These are phyloP conservation scores for Penicillium fimorum DNA, from an alignment of 495 filamentous ascomycete genomes.

Conservation along the genomic window DNA sequence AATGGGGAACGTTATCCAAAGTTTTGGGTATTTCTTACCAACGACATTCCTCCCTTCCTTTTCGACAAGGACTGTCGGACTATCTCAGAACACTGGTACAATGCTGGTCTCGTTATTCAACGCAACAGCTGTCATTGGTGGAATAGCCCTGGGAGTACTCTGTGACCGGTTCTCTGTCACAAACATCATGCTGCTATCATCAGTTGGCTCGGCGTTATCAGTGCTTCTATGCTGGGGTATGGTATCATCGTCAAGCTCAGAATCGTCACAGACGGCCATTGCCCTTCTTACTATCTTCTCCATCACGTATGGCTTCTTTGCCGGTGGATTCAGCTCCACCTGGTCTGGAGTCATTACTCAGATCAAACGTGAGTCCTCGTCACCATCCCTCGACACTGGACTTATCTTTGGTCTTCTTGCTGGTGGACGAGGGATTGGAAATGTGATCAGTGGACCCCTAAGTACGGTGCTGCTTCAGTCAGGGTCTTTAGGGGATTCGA, in stretches of 20 bases:
- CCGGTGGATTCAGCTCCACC: constrained; percentile 58
- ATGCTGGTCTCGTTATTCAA: constrained; percentile 58
- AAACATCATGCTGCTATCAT: constrained; percentile 57
- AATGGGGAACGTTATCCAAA: constrained; percentile 57
- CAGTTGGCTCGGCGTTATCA: constrained; percentile 55
- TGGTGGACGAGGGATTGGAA: constrained; percentile 65
- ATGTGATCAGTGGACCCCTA: constrained; percentile 59
- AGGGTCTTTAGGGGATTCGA: constrained; percentile 24
- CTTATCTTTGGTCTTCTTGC: constrained; percentile 63
- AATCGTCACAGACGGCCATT: constrained; percentile 41
- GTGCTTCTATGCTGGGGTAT: constrained; percentile 71
- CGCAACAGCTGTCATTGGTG: constrained; percentile 55
- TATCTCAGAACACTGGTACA: constrained; percentile 45
- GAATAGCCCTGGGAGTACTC: constrained; percentile 57
- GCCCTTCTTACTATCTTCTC: constrained; percentile 63
- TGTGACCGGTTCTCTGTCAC: constrained; percentile 60
- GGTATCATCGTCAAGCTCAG: constrained; percentile 21
- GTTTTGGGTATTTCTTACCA: constrained; percentile 67
- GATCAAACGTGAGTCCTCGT: constrained; percentile 44
- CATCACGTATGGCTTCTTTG: constrained; percentile 67
- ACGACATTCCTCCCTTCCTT: constrained; percentile 64
- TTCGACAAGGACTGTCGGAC: constrained; percentile 46
- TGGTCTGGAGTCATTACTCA: constrained; percentile 63
- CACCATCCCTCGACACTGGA: constrained; percentile 50
- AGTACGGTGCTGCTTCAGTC: constrained; percentile 53